Conservation (phyloP, 331 rosid species). For the Malus hybrid region DNA sequence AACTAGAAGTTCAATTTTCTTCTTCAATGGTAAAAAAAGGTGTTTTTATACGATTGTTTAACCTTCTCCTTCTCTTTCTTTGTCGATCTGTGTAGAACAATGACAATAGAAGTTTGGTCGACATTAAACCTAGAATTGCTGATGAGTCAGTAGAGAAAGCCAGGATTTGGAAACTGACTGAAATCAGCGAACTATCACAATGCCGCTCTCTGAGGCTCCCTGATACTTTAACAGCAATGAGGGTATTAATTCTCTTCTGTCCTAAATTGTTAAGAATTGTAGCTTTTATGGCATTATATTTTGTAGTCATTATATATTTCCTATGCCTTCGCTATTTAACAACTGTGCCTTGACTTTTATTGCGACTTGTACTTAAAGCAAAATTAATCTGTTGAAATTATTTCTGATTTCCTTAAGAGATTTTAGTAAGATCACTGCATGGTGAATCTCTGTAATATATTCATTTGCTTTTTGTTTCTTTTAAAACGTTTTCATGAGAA, state of each 20-base stretch:
- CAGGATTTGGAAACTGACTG: conserved; percentile 77
- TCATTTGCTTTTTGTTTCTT: neutral
- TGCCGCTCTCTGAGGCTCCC: conserved; percentile 83
- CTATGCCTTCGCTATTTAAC: neutral
- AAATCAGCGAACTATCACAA: conserved; percentile 61
- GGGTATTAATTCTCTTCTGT: conserved; percentile 42
- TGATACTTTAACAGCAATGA: conserved; percentile 58
- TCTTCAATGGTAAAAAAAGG: neutral
- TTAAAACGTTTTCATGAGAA: neutral
- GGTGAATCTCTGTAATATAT: neutral
- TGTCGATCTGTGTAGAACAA: conserved; percentile 49
- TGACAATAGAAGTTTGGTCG: conserved; percentile 67
- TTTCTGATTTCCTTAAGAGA: neutral
- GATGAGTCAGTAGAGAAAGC: conserved; percentile 79
- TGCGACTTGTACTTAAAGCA: neutral
- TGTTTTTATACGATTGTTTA: conserved; percentile 1
- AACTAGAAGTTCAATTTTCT: neutral
- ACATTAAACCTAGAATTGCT: conserved; percentile 75
- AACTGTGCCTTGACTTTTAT: neutral
- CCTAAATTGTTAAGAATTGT: neutral
- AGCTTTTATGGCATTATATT: neutral
- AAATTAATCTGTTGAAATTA: neutral
- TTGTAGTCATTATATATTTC: neutral
- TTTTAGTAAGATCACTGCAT: neutral
- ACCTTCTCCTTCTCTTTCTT: neutral